Evolutionary conservation across 2,329 filamentous ascomycete genomes (phyloP).

Genomic region (Aulographum hederae): DNA sequence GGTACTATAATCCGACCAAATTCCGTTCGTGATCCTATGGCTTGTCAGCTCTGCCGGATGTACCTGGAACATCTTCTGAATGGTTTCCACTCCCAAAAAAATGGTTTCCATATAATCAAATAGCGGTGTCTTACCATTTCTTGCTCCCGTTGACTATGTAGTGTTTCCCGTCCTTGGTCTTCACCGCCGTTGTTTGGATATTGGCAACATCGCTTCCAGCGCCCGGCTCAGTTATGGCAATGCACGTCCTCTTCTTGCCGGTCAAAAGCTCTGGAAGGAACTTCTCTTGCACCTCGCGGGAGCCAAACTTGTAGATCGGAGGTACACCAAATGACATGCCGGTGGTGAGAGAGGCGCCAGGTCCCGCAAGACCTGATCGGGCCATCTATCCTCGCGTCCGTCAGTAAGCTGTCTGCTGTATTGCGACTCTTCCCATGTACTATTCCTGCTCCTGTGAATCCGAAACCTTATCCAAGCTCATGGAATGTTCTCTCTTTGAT

Average conservation of each 20-base stretch:
- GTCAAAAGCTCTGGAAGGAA: constrained; percentile 51
- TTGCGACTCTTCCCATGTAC: not conserved
- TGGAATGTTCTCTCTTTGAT: too few relatives aligned
- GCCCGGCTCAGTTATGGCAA: constrained; percentile 63
- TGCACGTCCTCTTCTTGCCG: constrained; percentile 49
- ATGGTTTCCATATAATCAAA: too few relatives aligned
- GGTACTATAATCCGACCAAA: constrained; percentile 48
- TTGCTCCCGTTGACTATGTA: constrained; percentile 60
- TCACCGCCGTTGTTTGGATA: constrained; percentile 48
- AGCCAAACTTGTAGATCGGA: constrained; percentile 52
- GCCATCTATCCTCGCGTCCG: constrained; percentile 34
- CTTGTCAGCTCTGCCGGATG: not conserved
- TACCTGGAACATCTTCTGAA: not conserved
- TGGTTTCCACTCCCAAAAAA: too few relatives aligned
- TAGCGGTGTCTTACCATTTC: constrained; percentile 39
- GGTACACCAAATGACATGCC: constrained; percentile 58
- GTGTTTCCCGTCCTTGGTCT: constrained; percentile 42
- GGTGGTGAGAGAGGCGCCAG: constrained; percentile 45
- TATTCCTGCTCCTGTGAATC: too few relatives aligned
- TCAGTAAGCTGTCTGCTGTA: not conserved
- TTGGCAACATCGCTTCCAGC: constrained; percentile 59
- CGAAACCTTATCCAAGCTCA: too few relatives aligned
- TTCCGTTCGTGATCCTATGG: constrained; percentile 50
- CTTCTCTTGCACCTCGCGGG: constrained; percentile 39
- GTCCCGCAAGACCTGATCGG: constrained; percentile 45